Evolutionary conservation across 805 yeast genomes (phyloP).

Genomic region (Monosporozyma aquatica): DNA sequence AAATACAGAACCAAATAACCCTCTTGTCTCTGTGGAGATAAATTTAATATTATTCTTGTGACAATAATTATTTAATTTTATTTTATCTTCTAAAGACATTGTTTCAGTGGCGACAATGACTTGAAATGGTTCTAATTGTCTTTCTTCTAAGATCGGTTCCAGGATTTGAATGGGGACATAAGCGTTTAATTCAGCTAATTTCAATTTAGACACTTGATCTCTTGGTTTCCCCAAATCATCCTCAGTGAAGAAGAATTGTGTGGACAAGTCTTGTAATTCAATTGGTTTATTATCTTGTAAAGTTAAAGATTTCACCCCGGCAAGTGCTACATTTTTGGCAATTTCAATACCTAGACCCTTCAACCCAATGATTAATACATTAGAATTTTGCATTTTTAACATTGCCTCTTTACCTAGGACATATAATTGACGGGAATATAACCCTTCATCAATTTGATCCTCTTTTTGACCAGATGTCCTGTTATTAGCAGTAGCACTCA

Average conservation of each 20-base stretch:
- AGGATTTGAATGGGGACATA: conserved; percentile 80
- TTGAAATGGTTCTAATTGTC: conserved; percentile 48
- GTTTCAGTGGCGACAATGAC: conserved; percentile 77
- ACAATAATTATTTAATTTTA: conserved; percentile 64
- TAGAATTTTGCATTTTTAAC: conserved; percentile 91
- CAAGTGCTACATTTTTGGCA: conserved; percentile 91
- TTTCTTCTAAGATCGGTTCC: conserved; percentile 43
- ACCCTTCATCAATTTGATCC: conserved; percentile 75
- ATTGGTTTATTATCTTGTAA: conserved; percentile 74
- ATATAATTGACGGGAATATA: conserved; percentile 93
- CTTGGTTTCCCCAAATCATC: conserved; percentile 70
- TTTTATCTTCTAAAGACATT: conserved; percentile 59
- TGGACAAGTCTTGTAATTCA: conserved; percentile 61
- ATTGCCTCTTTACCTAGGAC: conserved; percentile 97
- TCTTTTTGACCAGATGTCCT: too few relatives aligned
- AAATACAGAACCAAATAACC: conserved; percentile 80
- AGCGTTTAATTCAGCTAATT: conserved; percentile 72
- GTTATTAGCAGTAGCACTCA: conserved; percentile 1
- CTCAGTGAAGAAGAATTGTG: conserved; percentile 76
- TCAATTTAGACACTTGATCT: conserved; percentile 59
- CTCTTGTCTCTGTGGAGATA: conserved; percentile 74
- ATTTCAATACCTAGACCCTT: conserved; percentile 93
- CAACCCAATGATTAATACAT: conserved; percentile 83
- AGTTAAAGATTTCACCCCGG: conserved; percentile 90
- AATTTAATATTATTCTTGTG: conserved; percentile 68